phyloP scores from a whole-genome alignment of 2,329 filamentous ascomycete genomes.

The Penicillium psychrosexuale region DNA sequence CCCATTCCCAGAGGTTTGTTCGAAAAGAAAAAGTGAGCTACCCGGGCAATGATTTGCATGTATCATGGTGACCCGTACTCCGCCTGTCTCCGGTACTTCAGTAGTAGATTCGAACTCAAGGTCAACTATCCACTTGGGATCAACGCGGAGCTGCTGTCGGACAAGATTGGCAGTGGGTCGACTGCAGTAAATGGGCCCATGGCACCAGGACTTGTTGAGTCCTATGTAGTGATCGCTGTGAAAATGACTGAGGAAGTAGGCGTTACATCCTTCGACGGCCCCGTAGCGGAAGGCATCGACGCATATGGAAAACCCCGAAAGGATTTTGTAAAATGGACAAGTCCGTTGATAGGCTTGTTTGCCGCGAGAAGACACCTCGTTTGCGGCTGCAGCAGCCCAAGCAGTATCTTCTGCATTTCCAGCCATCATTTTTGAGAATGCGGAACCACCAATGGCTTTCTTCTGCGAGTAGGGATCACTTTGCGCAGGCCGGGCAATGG shows the following conservation, averaged over 20 bases:
- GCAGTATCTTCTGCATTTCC: conserved; percentile 84
- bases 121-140: conserved; percentile 78
- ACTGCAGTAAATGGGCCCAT: conserved; percentile 96
- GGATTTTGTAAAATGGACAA: conserved; percentile 97
- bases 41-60: conserved; percentile 95
- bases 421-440: conserved; percentile 92
- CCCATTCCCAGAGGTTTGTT: conserved; percentile 67
- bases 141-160: conserved; percentile 77
- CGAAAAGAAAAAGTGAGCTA: conserved; percentile 88
- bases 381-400: conserved; percentile 81
- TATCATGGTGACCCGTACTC: conserved; percentile 89
- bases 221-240: conserved; percentile 98
- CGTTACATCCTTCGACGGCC: conserved; percentile 83
- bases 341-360: conserved; percentile 84
- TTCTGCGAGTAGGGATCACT: conserved; percentile 68
- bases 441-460: conserved; percentile 54
- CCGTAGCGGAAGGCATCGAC: conserved; percentile 97
- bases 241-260: conserved; percentile 96
- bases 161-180: conserved; percentile 88
- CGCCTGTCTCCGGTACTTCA: conserved; percentile 77
- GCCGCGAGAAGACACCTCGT: conserved; percentile 73
- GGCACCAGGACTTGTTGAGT: conserved; percentile 79
- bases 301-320: conserved; percentile 86
- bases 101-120: conserved; percentile 79
- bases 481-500: conserved; percentile 74